These are phyloP conservation scores for Huntiella omanensis DNA, from an alignment of 2,329 filamentous ascomycete genomes.

Conservation along the genomic window DNA sequence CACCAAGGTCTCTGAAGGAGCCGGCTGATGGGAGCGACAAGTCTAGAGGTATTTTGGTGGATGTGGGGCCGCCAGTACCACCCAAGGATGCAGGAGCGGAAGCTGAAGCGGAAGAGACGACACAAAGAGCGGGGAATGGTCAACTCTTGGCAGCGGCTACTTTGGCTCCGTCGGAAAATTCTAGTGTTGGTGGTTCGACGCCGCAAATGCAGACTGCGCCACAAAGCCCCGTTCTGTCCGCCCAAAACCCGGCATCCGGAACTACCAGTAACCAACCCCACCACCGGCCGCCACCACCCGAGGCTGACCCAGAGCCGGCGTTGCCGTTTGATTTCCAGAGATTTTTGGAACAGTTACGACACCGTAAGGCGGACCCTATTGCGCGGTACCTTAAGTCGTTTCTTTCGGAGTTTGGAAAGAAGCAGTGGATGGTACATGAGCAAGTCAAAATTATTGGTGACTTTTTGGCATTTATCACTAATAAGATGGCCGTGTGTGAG, in stretches of 20 bases:
- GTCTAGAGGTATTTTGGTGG: constrained; percentile 13
- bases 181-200: neutral
- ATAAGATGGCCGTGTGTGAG: constrained; percentile 95
- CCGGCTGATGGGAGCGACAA: too few species aligned
- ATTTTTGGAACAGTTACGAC: constrained; percentile 85
- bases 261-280: constrained; percentile 22
- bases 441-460: constrained; percentile 98
- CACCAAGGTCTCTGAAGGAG: too few species aligned
- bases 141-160: too few species aligned
- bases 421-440: constrained; percentile 98
- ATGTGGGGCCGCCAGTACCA: constrained; percentile 36
- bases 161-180: neutral
- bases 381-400: constrained; percentile 93
- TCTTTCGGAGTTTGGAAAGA: constrained; percentile 82
- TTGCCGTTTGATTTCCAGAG: constrained; percentile 94
- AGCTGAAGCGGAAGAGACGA: too few species aligned
- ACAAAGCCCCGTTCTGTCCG: neutral
- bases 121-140: too few species aligned
- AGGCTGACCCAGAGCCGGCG: constrained; percentile 60
- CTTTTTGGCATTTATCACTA: constrained; percentile 88
- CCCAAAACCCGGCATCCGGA: constrained; percentile 22
- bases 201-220: neutral
- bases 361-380: constrained; percentile 94
- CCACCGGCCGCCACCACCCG: constrained; percentile 49
- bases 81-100: constrained; percentile 29